Conservation (phyloP, 306 rosid species). For the Boehmeria nivea region DNA sequence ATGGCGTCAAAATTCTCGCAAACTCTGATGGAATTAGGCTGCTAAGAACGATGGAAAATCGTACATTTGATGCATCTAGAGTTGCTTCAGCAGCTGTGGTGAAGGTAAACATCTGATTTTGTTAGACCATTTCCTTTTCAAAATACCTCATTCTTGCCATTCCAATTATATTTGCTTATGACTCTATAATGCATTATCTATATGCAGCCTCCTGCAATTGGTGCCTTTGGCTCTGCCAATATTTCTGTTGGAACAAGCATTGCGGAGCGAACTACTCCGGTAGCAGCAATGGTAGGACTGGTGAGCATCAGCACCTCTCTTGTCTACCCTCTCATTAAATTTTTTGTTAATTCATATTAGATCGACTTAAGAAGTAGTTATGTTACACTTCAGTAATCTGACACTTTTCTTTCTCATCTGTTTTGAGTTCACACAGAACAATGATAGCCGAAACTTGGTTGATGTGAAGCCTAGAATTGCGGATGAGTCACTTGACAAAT, state of each 20-base stretch:
- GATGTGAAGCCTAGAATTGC: constrained; percentile 89
- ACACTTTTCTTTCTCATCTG: constrained; percentile 10
- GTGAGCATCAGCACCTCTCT: constrained; percentile 51
- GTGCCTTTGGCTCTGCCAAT: constrained; percentile 62
- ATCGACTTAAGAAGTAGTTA: neutral
- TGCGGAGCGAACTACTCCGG: constrained; percentile 66
- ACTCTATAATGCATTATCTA: constrained; percentile 26
- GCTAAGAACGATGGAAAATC: constrained; percentile 75
- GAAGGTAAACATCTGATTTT: constrained; percentile 51
- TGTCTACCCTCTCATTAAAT: neutral
- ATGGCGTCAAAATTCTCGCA: constrained; percentile 83
- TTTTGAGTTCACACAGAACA: constrained; percentile 54
- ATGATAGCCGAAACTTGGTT: constrained; percentile 66
- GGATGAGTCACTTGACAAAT: constrained; percentile 77
- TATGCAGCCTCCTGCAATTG: constrained; percentile 57
- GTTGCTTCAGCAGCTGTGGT: constrained; percentile 74
- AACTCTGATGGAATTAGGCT: constrained; percentile 85
- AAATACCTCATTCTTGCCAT: neutral
- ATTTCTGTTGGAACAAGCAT: constrained; percentile 72
- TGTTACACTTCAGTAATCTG: constrained; percentile 5
- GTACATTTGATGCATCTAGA: constrained; percentile 85
- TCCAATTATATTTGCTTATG: neutral
- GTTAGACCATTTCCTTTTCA: too few relatives aligned
- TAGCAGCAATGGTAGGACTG: constrained; percentile 67
- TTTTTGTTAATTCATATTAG: neutral